phyloP scores from a whole-genome alignment of 2,329 filamentous ascomycete genomes.

The Phaeomoniella chlamydospora region DNA sequence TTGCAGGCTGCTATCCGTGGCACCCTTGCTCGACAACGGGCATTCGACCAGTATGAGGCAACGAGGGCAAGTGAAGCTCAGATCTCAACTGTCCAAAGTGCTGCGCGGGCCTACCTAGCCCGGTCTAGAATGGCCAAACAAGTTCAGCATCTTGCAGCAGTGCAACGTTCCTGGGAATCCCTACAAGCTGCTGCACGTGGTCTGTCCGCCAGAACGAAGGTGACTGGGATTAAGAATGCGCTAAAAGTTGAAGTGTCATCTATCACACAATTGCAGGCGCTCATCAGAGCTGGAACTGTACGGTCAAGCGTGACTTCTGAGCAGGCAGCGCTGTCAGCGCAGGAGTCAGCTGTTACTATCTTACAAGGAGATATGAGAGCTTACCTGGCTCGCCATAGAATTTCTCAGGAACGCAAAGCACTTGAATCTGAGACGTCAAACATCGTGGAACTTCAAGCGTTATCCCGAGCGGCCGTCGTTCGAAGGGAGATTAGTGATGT shows the following conservation, averaged over 20 bases:
- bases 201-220: conserved; percentile 41
- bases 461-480: conserved; percentile 23
- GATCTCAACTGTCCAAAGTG: conserved; percentile 39
- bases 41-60: conserved; percentile 40
- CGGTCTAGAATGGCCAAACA: conserved; percentile 43
- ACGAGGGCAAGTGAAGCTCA: conserved; percentile 50
- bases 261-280: conserved; percentile 36
- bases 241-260: conserved; percentile 28
- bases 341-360: conserved; percentile 41
- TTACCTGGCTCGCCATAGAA: conserved; percentile 17
- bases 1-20: conserved; percentile 44
- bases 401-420: conserved; percentile 15
- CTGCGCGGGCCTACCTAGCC: conserved; percentile 51
- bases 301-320: conserved; percentile 25
- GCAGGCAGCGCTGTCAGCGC: conserved; percentile 38
- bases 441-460: conserved; percentile 22
- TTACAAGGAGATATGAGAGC: conserved; percentile 45
- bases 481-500: conserved; percentile 31
- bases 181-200: conserved; percentile 57
- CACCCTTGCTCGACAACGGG: conserved; percentile 24
- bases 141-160: conserved; percentile 39
- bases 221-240: conserved; percentile 16
- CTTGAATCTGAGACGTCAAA: conserved; percentile 16
- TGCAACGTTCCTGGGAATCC: conserved; percentile 36
- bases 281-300: conserved; percentile 31